Percentiles rank a stretch among this genome's conserved stretches.
phyloP scores from a whole-genome alignment of 2,329 filamentous ascomycete species.

The Cladosporium sp. region DNA sequence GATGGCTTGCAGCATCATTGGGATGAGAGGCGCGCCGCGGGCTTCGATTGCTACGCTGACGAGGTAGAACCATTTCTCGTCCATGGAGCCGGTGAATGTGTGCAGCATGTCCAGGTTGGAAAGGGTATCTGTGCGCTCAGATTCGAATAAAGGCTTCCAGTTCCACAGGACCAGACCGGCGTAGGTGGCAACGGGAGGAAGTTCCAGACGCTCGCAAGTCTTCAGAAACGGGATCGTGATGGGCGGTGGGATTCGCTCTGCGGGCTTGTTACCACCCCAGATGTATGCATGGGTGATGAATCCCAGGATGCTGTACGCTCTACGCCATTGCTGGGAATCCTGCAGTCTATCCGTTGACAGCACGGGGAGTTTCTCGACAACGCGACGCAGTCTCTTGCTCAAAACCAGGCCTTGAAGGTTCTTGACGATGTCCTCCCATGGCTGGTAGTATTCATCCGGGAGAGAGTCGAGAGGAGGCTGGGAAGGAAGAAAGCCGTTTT shows the following conservation, averaged over 20 bases:
- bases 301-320: slow-evolving; percentile 72
- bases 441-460: slow-evolving; percentile 86
- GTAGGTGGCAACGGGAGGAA: slow-evolving; percentile 91
- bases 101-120: slow-evolving; percentile 83
- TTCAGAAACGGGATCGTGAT: slow-evolving; percentile 78
- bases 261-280: slow-evolving; percentile 74
- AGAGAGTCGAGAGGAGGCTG: slow-evolving; percentile 74
- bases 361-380: slow-evolving; percentile 75
- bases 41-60: slow-evolving; percentile 95
- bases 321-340: slow-evolving; percentile 83
- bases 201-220: slow-evolving; percentile 67
- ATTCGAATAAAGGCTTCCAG: slow-evolving; percentile 83
- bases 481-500: slow-evolving; percentile 82
- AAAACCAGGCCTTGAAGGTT: slow-evolving; percentile 86
- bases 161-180: slow-evolving; percentile 93
- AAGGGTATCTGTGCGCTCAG: slow-evolving; percentile 75
- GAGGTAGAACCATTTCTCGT: slow-evolving; percentile 98
- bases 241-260: slow-evolving; percentile 68
- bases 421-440: slow-evolving; percentile 82
- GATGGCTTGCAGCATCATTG: slow-evolving; percentile 84
- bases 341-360: slow-evolving; percentile 77
- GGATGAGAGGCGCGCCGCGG: slow-evolving; percentile 77
- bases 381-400: slow-evolving; percentile 72
- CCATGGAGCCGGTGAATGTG: slow-evolving; percentile 89
- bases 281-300: slow-evolving; percentile 84